A percentile compares a stretch with the other conserved stretches of the same genome.
phyloP scores from a whole-genome alignment of 2,329 filamentous ascomycete species.

The Diaporthe humulicola region DNA sequence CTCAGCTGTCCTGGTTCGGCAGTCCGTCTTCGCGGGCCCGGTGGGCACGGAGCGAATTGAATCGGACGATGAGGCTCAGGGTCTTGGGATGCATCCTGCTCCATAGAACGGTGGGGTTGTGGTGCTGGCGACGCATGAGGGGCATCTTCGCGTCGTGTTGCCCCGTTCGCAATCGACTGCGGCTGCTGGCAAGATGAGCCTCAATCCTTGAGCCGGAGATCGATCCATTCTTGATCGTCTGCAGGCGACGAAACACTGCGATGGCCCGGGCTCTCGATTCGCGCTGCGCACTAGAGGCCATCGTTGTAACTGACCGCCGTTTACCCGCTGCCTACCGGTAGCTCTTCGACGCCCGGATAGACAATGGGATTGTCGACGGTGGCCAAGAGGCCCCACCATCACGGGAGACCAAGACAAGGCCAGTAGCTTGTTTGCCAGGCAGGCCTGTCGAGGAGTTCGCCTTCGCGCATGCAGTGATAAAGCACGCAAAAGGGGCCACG shows the following conservation, averaged over 20 bases:
- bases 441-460: conserved; percentile 1
- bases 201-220: conserved; percentile 25
- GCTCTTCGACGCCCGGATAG: background rate
- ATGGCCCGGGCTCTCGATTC: conserved; percentile 27
- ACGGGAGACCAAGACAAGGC: conserved; percentile 18
- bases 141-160: conserved; percentile 29
- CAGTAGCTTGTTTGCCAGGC: background rate
- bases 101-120: conserved; percentile 35
- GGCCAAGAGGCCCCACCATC: conserved; percentile 27
- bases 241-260: conserved; percentile 18
- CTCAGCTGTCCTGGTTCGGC: conserved; percentile 3
- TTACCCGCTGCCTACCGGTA: conserved; percentile 31
- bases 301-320: conserved; percentile 40
- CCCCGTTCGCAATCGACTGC: conserved; percentile 20
- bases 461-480: background rate
- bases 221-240: conserved; percentile 15
- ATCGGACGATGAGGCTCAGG: conserved; percentile 38
- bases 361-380: background rate
- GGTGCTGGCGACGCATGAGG: conserved; percentile 38
- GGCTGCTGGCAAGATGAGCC: background rate
- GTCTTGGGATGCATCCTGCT: conserved; percentile 12
- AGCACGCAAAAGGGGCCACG: conserved; percentile 19
- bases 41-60: background rate
- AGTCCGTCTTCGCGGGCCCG: background rate
- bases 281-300: conserved; percentile 24